Evolutionary conservation across 2,329 filamentous ascomycete genomes (phyloP), one percentile per base, ranked within the genome.

Genomic region (Apiospora marii): DNA sequence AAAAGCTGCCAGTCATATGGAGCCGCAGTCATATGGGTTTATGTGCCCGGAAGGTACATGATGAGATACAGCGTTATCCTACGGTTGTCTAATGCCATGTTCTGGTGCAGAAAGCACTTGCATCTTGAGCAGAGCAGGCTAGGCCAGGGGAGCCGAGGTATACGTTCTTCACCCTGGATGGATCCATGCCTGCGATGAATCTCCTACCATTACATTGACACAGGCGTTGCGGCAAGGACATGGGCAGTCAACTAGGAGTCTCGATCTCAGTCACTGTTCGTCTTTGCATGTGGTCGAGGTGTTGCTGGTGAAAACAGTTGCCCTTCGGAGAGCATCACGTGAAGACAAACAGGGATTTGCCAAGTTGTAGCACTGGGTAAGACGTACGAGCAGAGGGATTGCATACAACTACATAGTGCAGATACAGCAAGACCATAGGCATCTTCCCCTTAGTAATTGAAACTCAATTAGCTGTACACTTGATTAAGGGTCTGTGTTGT

Each of bases 381-480:
- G 30, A 22, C 27, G 19, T 22, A 37, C 3, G 19, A 61, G 34
- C 27, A 37, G 30, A 37, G 16, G 53, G 30, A 22, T 27, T 37
- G 53, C 53, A 61, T 7, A 37, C 53, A 4, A 61, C 53, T 37
- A n/a, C n/a, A n/a, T n/a, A 61, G 16, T 37, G 8, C 53, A 61
- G 53, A 61, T 61, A 37, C 16, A 61, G 53, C 27, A 61, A 37
- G 30, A 37, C 53, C 19, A 22, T 8, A 13, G n/a, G 19, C 34
- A 41, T 64, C 34, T 64, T 6, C 19, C 58, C 30, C 58, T 64
- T 64, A 64, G 34, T 41, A 64, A 64, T 41, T 22, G 41, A 64
- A 49, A 64, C 22, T 41, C 34, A 64, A 64, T 64, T 49, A 49
- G 7, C n/a, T n/a, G 19, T 24, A 41, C 30, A 41, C 34, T 64